These are phyloP conservation scores for Neurospora sp. DNA, from an alignment of 495 filamentous ascomycete genomes.

Conservation along the genomic window DNA sequence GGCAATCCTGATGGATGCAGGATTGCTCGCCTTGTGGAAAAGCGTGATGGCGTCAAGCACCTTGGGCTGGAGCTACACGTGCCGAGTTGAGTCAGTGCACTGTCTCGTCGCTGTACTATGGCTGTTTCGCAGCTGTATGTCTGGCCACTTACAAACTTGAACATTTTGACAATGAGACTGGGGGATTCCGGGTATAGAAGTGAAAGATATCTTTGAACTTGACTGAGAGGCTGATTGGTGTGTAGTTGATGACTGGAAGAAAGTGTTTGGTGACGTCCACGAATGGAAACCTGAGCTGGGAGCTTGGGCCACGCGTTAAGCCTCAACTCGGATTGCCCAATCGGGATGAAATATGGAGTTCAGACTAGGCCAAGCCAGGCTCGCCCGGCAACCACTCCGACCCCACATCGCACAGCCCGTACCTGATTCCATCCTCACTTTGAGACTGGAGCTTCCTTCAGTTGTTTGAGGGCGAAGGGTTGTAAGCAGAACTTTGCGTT, in stretches of 20 bases:
- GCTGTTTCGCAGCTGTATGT: not conserved
- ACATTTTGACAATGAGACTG: not conserved
- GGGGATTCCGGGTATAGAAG: not conserved
- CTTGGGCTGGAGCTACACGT: conserved; percentile 48
- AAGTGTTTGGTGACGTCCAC: not conserved
- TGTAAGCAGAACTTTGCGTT: not conserved
- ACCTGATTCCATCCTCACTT: not conserved
- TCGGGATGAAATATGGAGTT: not conserved
- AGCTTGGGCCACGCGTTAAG: not conserved
- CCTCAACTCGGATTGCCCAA: not conserved
- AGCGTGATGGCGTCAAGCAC: conserved; percentile 86
- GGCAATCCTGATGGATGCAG: conserved; percentile 55
- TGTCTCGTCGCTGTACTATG: not conserved
- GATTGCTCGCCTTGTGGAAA: conserved; percentile 70
- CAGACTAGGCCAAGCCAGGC: not conserved
- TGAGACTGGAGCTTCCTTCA: not conserved
- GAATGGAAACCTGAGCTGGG: not conserved
- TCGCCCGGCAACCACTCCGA: not conserved
- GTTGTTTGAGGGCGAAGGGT: not conserved
- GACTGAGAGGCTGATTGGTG: not conserved
- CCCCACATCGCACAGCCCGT: not conserved
- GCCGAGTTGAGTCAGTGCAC: conserved; percentile 2
- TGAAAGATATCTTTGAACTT: not conserved
- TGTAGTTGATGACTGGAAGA: not conserved
- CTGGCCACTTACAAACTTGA: not conserved